Evolutionary conservation across 805 yeast species (phyloP), one percentile per base, ranked within the genome.

Genomic region (Kazachstania kunashirensis): DNA sequence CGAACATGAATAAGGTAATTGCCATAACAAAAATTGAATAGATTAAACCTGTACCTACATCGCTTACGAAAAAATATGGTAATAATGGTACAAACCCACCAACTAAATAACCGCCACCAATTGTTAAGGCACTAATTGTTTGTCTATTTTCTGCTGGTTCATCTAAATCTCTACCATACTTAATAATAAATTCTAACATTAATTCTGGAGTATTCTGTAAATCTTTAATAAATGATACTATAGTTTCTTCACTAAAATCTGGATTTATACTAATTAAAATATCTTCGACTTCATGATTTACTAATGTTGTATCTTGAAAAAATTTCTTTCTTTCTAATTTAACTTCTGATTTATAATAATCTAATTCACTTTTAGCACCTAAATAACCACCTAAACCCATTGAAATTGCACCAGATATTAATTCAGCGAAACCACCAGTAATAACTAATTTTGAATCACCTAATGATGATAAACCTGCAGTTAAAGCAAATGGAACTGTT

Each of bases 371-470:
- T 58, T 80, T 81, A 29, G 98, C 98, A 21, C 97, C 98, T 39
- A 89, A 68, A 59, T 75, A 89, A 21, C 98, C 98, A 40, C 98
- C 98, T 38, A 89, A 73, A 7, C 98, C 97, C 98, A 89, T 89
- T 20, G 95, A 82, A 36, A 89, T 88, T 31, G 97, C 94, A 33
- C 98, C 98, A 5, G 95, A 83, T 3, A 89, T 94, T 48, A 89
- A 74, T 66, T 89, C 98, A 8, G 97, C 97, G 72, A 89, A 75
- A 17, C 97, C 98, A 69, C 97, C 98, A 19, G 97, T 86, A 43
- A 89, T 86, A 35, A 89, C 98, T 45, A 89, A 71, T 57, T 75
- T 81, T 13, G 95, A 67, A 58, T 84, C 83, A 36, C 98, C 98
- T 36, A 89, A 70, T 1, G 94, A 79, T 1, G 95, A 81, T 38